Base-by-base conservation (phyloP, 164 flowering plant species). In the Magnolia changhungtana region DNA sequence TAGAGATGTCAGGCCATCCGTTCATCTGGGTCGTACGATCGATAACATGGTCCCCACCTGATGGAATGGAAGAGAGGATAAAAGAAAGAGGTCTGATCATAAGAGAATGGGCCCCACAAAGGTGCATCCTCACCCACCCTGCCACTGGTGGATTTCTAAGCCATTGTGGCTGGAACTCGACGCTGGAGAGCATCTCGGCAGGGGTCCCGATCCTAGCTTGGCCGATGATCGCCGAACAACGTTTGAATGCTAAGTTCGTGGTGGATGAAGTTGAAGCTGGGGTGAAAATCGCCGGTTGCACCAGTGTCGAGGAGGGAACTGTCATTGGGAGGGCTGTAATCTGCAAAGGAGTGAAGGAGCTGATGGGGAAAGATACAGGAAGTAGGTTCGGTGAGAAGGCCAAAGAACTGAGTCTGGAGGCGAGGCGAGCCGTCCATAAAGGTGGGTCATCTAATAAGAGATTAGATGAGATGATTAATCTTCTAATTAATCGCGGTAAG, bases 161-260 rank as follows among this genome's bases (percentile, higher is more conserved):
- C 63, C 89, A 86, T 71, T 83, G 87, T 4, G 87, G 87, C 0
- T 87, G 87, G 89, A 86, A 86, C 29, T 86, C 88, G 10, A 84
- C 84, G 70, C 2, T 82, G 64, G 86, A 85, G 55, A 65, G 88
- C 63, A 13, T 85, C 14, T 73, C 82, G 13, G 21, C 1, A 3
- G 83, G 84, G 2, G 86, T 85, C 18, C 90, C 88, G 1, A 45
- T 87, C 0, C 58, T 87, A 18, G 82, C 81, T 0, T 87, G 87
- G 87, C 85, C 85, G 0, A 75, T 86, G 78, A 83, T 79, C 21
- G 83, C 84, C 7, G 88, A 86, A 65, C 88, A 86, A 49, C 29
- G 61, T 11, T 37, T 80, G 50, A 86, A 86, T 69, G 87, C 84
- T 24, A 86, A 75, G 77, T 20, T 83, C 14, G 82, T 84, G 37